Conservation (phyloP, 345 rosid species). For the Lepidium aucheri region DNA sequence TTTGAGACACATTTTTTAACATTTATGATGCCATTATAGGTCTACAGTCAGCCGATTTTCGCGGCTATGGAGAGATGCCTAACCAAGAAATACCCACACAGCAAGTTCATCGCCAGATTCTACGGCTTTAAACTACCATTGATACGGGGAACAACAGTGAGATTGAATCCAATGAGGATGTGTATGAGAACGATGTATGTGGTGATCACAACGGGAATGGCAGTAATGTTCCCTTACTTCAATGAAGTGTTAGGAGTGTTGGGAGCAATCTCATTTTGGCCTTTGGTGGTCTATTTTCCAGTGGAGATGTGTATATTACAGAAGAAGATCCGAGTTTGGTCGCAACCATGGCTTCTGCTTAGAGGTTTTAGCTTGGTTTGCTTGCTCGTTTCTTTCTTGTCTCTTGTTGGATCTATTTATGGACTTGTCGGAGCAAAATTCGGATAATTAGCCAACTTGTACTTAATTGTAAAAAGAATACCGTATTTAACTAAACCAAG, state of each 20-base stretch:
- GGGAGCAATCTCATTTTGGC: slow-evolving; percentile 77
- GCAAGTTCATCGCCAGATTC: slow-evolving; percentile 22
- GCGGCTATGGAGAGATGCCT: slow-evolving; percentile 51
- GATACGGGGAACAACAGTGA: slow-evolving; percentile 19
- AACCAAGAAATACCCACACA: slow-evolving; percentile 36
- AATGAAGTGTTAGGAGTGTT: slow-evolving; percentile 67
- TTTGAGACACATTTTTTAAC: not conserved
- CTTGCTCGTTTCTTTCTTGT: slow-evolving; percentile 33
- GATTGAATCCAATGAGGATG: slow-evolving; percentile 18
- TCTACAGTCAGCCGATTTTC: slow-evolving; percentile 60
- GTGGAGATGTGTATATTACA: slow-evolving; percentile 62
- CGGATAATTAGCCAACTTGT: slow-evolving; percentile 3
- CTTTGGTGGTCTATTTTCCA: slow-evolving; percentile 65
- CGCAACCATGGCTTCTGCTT: slow-evolving; percentile 49
- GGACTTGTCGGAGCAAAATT: slow-evolving; percentile 51
- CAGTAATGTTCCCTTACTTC: slow-evolving; percentile 71
- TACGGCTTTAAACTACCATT: slow-evolving; percentile 32
- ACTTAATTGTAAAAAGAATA: not conserved
- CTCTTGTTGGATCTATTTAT: slow-evolving; percentile 50
- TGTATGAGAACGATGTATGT: slow-evolving; percentile 42
- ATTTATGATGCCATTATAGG: slow-evolving; percentile 27
- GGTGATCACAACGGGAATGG: slow-evolving; percentile 36
- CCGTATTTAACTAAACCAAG: not conserved
- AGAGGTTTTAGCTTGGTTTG: slow-evolving; percentile 34
- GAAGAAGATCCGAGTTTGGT: slow-evolving; percentile 43